Evolutionary conservation across 2,329 filamentous ascomycete species (phyloP).

Genomic region (Ramularia endophylla): DNA sequence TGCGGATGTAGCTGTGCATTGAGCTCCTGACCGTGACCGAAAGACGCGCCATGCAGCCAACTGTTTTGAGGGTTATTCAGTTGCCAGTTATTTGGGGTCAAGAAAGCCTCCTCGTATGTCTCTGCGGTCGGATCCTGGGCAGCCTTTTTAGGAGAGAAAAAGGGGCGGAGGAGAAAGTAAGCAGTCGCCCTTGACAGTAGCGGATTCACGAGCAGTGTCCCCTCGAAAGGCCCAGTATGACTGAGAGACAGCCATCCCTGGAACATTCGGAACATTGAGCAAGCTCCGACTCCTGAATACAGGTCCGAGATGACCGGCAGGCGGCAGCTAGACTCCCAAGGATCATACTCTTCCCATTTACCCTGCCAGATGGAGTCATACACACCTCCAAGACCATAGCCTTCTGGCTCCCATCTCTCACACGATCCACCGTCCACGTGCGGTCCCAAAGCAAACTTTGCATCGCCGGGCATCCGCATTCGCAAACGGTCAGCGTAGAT

Average conservation of each 20-base stretch:
- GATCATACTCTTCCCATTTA: constrained; percentile 73
- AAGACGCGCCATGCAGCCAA: constrained; percentile 64
- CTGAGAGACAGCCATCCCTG: constrained; percentile 87
- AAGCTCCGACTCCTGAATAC: constrained; percentile 75
- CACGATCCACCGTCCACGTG: constrained; percentile 48
- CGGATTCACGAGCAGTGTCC: constrained; percentile 77
- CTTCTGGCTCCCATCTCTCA: constrained; percentile 52
- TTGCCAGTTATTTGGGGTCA: constrained; percentile 55
- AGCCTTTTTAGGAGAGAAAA: constrained; percentile 57
- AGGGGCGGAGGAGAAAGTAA: constrained; percentile 76
- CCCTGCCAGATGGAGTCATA: constrained; percentile 71
- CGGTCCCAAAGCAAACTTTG: constrained; percentile 52
- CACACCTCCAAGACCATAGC: constrained; percentile 56
- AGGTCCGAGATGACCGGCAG: constrained; percentile 65
- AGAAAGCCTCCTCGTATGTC: constrained; percentile 39
- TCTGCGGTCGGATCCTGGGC: constrained; percentile 29
- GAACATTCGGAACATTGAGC: constrained; percentile 79
- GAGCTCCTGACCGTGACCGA: constrained; percentile 65
- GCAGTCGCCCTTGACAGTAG: constrained; percentile 68
- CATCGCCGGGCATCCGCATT: constrained; percentile 51
- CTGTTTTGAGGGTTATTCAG: constrained; percentile 49
- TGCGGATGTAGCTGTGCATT: constrained; percentile 61
- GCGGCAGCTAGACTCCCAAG: constrained; percentile 70
- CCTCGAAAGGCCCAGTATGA: constrained; percentile 64
- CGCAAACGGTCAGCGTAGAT: constrained; percentile 46